Evolutionary conservation across 2,329 filamentous ascomycete species (phyloP).

Genomic region (Fonsecaea monophora): DNA sequence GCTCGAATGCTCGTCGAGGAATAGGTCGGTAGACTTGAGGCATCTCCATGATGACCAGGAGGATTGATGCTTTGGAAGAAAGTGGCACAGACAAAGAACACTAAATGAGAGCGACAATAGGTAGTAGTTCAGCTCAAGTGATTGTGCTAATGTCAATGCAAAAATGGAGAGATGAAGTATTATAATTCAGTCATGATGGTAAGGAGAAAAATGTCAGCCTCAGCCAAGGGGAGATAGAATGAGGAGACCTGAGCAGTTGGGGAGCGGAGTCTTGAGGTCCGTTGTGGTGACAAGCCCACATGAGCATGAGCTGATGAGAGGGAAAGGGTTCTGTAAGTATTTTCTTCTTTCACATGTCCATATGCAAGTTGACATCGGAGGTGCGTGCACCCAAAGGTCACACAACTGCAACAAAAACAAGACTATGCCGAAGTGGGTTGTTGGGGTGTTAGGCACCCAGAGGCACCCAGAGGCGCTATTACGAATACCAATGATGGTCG

Average conservation of each 20-base stretch:
- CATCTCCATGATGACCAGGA: constrained; percentile 37
- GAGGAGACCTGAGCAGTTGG: constrained; percentile 1
- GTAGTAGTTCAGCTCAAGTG: background rate
- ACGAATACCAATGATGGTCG: background rate
- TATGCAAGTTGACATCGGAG: constrained; percentile 16
- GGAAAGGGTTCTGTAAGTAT: constrained; percentile 1
- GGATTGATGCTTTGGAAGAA: background rate
- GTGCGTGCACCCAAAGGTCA: background rate
- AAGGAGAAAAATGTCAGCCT: background rate
- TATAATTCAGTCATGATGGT: constrained; percentile 9
- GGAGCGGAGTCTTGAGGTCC: constrained; percentile 3
- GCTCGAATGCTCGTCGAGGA: constrained; percentile 73
- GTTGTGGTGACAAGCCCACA: constrained; percentile 2
- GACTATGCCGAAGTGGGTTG: background rate
- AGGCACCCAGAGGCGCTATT: background rate
- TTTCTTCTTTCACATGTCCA: constrained; percentile 19
- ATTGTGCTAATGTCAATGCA: constrained; percentile 9
- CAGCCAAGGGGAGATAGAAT: background rate
- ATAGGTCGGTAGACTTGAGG: constrained; percentile 67
- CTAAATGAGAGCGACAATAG: background rate
- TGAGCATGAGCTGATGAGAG: constrained; percentile 8
- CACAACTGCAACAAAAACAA: constrained; percentile 4
- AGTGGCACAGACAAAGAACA: background rate
- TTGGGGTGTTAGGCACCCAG: background rate
- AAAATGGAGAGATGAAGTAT: constrained; percentile 7